These are phyloP conservation scores for Morella rubra DNA, from an alignment of 306 rosid species.

Conservation along the genomic window DNA sequence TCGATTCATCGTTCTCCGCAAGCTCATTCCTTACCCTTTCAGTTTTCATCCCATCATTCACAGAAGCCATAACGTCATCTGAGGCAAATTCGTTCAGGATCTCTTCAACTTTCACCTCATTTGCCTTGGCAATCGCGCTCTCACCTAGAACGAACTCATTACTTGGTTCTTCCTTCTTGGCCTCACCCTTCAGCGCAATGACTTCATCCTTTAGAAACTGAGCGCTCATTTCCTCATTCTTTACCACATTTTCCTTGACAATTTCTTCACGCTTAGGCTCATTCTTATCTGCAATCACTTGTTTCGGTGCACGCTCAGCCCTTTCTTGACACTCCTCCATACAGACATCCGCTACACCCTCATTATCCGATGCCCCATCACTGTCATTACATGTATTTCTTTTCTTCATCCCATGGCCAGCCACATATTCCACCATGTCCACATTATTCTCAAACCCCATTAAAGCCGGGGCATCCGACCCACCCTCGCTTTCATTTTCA, in stretches of 20 bases:
- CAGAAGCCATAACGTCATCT: constrained; percentile 19
- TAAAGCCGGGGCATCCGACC: constrained; percentile 41
- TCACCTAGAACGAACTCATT: constrained; percentile 23
- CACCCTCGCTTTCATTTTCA: constrained; percentile 54
- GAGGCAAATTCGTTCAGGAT: constrained; percentile 12
- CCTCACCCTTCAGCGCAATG: constrained; percentile 26
- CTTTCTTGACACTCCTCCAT: constrained; percentile 48
- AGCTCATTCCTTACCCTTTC: constrained; percentile 21
- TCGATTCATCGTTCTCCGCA: constrained; percentile 36
- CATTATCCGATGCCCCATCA: constrained; percentile 37
- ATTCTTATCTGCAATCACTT: constrained; percentile 25
- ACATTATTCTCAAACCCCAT: constrained; percentile 43
- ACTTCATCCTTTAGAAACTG: constrained; percentile 24
- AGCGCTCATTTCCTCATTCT: constrained; percentile 11
- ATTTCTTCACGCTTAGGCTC: constrained; percentile 28
- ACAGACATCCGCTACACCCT: constrained; percentile 35
- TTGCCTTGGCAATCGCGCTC: constrained; percentile 9
- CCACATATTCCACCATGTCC: constrained; percentile 43
- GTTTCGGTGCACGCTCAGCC: constrained; percentile 21
- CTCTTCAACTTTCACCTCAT: neutral
- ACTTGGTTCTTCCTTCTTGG: constrained; percentile 20
- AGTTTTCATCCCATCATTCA: constrained; percentile 23
- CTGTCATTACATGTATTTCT: constrained; percentile 23
- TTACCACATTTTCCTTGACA: constrained; percentile 26
- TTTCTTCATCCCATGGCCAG: constrained; percentile 34